Evolutionary conservation across 179 eudicot species (phyloP).

Genomic region (Beta lomatogona): DNA sequence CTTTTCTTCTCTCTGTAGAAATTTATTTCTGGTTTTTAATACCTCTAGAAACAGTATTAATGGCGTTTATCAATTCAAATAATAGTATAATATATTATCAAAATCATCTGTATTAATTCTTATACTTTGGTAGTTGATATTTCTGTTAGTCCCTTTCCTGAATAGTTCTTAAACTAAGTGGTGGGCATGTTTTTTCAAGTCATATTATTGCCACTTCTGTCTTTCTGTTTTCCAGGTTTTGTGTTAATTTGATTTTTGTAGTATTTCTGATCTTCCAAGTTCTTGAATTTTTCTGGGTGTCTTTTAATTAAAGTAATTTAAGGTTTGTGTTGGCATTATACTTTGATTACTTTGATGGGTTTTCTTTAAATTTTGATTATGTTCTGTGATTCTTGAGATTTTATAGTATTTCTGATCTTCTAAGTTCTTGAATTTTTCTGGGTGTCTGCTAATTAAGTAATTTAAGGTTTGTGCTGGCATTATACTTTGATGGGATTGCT

Average conservation of each 20-base stretch:
- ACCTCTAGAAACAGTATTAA: too few species aligned
- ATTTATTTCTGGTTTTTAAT: neutral
- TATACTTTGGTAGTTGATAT: neutral
- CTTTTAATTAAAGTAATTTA: too few species aligned
- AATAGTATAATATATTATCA: too few species aligned
- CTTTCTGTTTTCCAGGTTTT: neutral
- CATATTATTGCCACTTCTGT: too few species aligned
- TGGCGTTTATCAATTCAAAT: neutral
- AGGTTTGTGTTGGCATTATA: neutral
- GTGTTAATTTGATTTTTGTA: neutral
- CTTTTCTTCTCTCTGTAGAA: too few species aligned
- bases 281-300: too few species aligned
- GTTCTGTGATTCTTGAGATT: too few species aligned
- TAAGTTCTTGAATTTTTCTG: too few species aligned
- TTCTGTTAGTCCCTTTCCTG: neutral
- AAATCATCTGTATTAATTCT: too few species aligned
- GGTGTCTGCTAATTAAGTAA: too few species aligned
- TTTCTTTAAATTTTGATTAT: too few species aligned
- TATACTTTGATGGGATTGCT: too few species aligned
- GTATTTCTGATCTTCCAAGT: neutral
- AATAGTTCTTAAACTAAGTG: constrained; percentile 18
- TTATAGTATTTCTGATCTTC: neutral
- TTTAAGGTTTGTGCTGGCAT: neutral
- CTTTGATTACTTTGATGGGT: neutral
- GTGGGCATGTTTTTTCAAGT: constrained; percentile 11